Evolutionary conservation across 495 filamentous ascomycete species (phyloP), one percentile per base, ranked within the genome.

Genomic region (Penicillium lividum): DNA sequence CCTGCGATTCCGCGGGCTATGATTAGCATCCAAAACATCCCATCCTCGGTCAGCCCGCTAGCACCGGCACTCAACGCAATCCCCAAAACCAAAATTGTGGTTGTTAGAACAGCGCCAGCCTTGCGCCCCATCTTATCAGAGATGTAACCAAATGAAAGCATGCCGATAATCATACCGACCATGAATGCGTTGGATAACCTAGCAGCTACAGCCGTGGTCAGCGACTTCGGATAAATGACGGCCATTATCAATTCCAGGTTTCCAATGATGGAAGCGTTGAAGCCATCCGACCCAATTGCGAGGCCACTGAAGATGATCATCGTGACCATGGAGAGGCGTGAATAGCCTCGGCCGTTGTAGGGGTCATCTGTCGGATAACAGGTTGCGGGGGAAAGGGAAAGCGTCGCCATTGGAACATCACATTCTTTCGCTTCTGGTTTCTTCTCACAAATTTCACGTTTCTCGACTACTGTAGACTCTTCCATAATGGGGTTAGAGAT

Each of bases 111-210:
- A 33, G 67, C 65, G 10, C 73, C 73, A 1, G 68, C 66, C 43
- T 68, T 67, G 36, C 72, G 67, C 28, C 73, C 72, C 16, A 76
- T 33, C 45, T 66, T 68, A 48, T 75, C 73, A 9, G 67, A 68
- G 34, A 71, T 56, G 45, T 70, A 70, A 16, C 73, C 73, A 58
- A 76, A 77, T 6, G 58, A 65, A 25, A 77, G 64, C 72, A 76
- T 76, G 27, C 73, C 72, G 42, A 75, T 64, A 43, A 77, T 70
- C 62, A 68, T 68, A 15, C 68, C 65, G 5, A 70, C 60, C 63
- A 70, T 66, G 48, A 70, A 68, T 6, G 68, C 65, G 42, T 66
- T 71, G 7, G 68, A 68, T 9, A 71, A 38, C 1, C 65, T 56
- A 33, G 62, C 40, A 9, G 62, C 58, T 5, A 68, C 63, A 4